Conservation (phyloP, 352 stramenopile species). For the Blastocystis sp. region DNA sequence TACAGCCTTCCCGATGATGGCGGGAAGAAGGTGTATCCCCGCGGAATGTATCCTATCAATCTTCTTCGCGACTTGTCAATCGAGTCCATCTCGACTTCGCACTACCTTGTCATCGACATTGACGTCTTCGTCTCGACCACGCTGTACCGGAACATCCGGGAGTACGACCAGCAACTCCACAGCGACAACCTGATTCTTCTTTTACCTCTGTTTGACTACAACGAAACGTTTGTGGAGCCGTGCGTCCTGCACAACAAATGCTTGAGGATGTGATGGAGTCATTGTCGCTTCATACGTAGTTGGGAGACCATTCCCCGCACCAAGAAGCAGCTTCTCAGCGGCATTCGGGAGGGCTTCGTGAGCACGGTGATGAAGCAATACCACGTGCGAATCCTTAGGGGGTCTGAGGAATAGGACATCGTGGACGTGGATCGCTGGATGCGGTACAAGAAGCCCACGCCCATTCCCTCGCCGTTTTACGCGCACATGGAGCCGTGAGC, state of each 20-base stretch:
- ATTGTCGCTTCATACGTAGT: not conserved
- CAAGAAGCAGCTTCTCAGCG: not conserved
- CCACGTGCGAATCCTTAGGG: not conserved
- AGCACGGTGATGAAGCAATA: not conserved
- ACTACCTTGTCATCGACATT: conserved; percentile 5
- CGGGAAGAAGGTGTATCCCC: not conserved
- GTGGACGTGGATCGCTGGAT: not conserved
- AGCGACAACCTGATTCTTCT: not conserved
- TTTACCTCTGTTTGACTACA: not conserved
- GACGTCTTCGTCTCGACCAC: conserved; percentile 10
- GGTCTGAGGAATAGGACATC: not conserved
- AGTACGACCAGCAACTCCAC: not conserved
- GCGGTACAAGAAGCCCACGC: not conserved
- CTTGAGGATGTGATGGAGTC: too few relatives aligned
- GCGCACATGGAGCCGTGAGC: not conserved
- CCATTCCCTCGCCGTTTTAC: not conserved
- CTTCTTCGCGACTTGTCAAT: conserved; percentile 24
- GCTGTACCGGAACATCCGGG: not conserved
- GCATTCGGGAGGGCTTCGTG: not conserved
- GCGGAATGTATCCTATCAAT: not conserved
- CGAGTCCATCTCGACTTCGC: not conserved
- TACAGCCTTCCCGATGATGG: not conserved
- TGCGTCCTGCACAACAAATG: too few relatives aligned
- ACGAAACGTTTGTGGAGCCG: too few relatives aligned
- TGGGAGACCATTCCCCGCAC: not conserved